These are phyloP conservation scores for Fraxinus paxiana DNA, from an alignment of 305 asterid species.

Conservation along the genomic window DNA sequence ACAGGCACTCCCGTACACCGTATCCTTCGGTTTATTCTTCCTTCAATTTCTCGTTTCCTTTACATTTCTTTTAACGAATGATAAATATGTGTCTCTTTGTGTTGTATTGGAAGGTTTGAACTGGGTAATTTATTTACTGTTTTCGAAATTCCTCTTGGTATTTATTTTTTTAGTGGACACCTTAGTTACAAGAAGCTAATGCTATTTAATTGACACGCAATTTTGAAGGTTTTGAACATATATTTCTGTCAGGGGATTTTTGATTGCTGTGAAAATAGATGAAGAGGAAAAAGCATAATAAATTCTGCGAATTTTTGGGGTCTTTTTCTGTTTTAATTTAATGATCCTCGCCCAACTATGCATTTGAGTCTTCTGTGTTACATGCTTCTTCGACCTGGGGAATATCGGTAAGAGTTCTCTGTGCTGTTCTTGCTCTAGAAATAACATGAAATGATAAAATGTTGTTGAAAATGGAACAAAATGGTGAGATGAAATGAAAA, in stretches of 20 bases:
- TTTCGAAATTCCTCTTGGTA: background rate
- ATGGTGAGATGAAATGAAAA: background rate
- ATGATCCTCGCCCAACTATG: background rate
- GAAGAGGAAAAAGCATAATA: background rate
- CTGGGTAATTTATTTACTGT: background rate
- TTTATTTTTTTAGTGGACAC: background rate
- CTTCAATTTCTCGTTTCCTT: background rate
- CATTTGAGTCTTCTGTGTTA: background rate
- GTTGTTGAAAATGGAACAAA: background rate
- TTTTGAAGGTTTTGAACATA: background rate
- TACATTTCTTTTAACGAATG: background rate
- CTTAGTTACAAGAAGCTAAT: background rate
- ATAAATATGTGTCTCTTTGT: background rate
- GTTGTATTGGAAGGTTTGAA: background rate
- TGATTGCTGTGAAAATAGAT: background rate
- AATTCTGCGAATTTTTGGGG: background rate
- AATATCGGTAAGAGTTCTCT: background rate
- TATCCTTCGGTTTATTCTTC: conserved; percentile 39
- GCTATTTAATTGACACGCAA: background rate
- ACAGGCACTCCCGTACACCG: conserved; percentile 94
- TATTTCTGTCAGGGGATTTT: background rate
- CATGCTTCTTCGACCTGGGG: background rate
- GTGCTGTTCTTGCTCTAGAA: background rate
- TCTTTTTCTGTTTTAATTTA: background rate
- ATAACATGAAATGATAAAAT: background rate